Evolutionary conservation across 768 basidiomycete species (phyloP).

Genomic region (Dictyophora rubrovolvata): DNA sequence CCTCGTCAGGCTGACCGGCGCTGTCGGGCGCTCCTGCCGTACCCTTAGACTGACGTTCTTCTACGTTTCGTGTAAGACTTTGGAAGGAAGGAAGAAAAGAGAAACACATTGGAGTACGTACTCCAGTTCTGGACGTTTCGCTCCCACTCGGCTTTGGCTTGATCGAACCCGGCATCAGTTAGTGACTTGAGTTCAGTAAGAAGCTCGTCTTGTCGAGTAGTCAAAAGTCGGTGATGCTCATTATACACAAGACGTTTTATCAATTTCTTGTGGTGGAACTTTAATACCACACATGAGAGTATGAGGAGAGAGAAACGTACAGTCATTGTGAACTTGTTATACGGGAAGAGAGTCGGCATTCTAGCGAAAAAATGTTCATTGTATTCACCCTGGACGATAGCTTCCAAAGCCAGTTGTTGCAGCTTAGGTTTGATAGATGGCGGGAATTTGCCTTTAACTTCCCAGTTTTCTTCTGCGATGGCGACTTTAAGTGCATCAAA

Average conservation of each 20-base stretch:
- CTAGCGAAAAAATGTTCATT: slow-evolving; percentile 86
- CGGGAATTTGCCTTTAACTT: slow-evolving; percentile 84
- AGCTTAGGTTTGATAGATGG: slow-evolving; percentile 64
- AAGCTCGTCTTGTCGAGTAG: slow-evolving; percentile 57
- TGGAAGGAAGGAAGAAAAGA: slow-evolving; percentile 20
- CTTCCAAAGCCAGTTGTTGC: slow-evolving; percentile 59
- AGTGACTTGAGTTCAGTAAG: slow-evolving; percentile 51
- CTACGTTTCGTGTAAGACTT: slow-evolving; percentile 23
- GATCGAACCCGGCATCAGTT: slow-evolving; percentile 55
- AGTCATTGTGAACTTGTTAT: slow-evolving; percentile 92
- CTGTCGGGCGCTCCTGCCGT: background rate
- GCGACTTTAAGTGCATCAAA: slow-evolving; percentile 50
- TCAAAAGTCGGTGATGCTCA: slow-evolving; percentile 59
- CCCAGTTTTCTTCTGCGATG: slow-evolving; percentile 65
- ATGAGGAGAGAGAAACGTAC: slow-evolving; percentile 29
- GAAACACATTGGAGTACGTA: slow-evolving; percentile 21
- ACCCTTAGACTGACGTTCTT: slow-evolving; percentile 12
- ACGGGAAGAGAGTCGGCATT: slow-evolving; percentile 82
- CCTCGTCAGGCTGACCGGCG: background rate
- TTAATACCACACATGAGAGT: background rate
- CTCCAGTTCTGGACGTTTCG: slow-evolving; percentile 61
- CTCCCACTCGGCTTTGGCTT: slow-evolving; percentile 71
- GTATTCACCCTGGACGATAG: slow-evolving; percentile 79
- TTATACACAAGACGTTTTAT: slow-evolving; percentile 81
- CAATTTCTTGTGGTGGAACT: slow-evolving; percentile 53